A percentile compares a stretch with the other conserved stretches of the same genome.
These are phyloP conservation scores for Taiwanofungus camphoratus DNA, from an alignment of 1,284 basidiomycete genomes.

Conservation along the genomic window DNA sequence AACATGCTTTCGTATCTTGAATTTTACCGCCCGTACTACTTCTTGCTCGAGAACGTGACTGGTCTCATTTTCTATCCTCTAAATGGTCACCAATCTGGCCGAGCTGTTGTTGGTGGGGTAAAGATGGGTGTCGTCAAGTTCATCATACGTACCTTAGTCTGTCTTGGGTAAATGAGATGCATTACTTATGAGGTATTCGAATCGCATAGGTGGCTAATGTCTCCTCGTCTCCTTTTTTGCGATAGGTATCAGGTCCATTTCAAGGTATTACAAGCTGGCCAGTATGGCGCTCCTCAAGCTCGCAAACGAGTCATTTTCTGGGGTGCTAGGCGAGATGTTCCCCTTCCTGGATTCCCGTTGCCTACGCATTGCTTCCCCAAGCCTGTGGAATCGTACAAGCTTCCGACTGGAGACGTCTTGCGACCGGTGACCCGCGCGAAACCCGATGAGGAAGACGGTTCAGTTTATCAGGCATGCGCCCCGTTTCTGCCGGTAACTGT, in stretches of 20 bases:
- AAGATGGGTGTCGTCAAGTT: conserved; percentile 60
- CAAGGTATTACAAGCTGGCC: conserved; percentile 58
- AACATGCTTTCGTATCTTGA: conserved; percentile 76
- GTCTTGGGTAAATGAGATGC: conserved; percentile 46
- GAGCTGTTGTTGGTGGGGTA: conserved; percentile 31
- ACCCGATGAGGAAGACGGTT: conserved; percentile 14
- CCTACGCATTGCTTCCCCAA: conserved; percentile 48
- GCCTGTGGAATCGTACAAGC: conserved; percentile 27
- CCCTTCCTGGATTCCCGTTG: conserved; percentile 57
- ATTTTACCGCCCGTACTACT: conserved; percentile 54
- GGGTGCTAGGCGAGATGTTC: conserved; percentile 49
- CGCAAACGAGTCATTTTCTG: conserved; percentile 64
- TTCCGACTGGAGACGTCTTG: conserved; percentile 31
- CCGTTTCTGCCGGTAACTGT: conserved; percentile 53
- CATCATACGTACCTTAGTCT: conserved; percentile 48
- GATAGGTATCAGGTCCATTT: conserved; percentile 62
- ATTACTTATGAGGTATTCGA: not conserved
- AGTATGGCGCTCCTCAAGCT: conserved; percentile 65
- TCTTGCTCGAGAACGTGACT: conserved; percentile 65
- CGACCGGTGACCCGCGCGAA: conserved; percentile 12
- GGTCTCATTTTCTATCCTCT: conserved; percentile 49
- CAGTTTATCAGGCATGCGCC: conserved; percentile 41
- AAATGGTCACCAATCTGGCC: conserved; percentile 22
- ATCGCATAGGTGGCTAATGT: too few relatives aligned
- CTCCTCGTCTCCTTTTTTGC: conserved; percentile 2